These are phyloP conservation scores for Podaxis mareebaensis DNA, from an alignment of 768 basidiomycete genomes.

Conservation along the genomic window DNA sequence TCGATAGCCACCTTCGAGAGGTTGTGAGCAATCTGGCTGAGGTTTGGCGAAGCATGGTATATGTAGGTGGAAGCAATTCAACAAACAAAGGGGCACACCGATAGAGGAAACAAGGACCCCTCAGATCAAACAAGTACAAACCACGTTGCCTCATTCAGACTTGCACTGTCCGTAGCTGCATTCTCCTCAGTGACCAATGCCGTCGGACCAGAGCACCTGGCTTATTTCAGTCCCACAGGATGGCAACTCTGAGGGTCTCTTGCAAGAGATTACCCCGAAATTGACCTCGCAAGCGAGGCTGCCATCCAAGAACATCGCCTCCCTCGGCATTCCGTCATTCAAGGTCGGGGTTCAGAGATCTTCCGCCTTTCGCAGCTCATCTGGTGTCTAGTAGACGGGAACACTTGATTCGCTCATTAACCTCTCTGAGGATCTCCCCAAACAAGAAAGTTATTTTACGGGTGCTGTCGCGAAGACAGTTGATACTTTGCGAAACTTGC, in stretches of 20 bases:
- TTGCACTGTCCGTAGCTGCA: constrained; percentile 15
- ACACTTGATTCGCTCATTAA: constrained; percentile 88
- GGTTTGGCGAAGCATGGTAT: constrained; percentile 14
- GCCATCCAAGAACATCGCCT: constrained; percentile 51
- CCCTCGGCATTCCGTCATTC: constrained; percentile 80
- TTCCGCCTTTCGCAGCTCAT: constrained; percentile 18
- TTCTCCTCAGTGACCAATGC: constrained; percentile 53
- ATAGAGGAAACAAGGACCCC: not conserved
- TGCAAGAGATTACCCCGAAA: constrained; percentile 66
- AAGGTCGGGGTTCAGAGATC: constrained; percentile 58
- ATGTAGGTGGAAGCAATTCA: not conserved
- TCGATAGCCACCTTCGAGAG: constrained; percentile 39
- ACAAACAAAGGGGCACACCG: not conserved
- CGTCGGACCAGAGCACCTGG: constrained; percentile 96
- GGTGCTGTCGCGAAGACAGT: constrained; percentile 88
- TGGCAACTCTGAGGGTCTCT: constrained; percentile 78
- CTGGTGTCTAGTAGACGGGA: constrained; percentile 66
- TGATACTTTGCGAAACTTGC: constrained; percentile 87
- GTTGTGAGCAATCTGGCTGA: constrained; percentile 1
- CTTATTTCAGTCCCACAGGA: constrained; percentile 83
- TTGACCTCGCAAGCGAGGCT: constrained; percentile 57
- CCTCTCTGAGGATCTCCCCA: constrained; percentile 91
- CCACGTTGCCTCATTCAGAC: constrained; percentile 12
- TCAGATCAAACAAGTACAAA: constrained; percentile 21
- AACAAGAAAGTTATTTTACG: constrained; percentile 88